These are phyloP conservation scores for Candida maris DNA, from an alignment of 805 yeast species.

Conservation along the genomic window DNA sequence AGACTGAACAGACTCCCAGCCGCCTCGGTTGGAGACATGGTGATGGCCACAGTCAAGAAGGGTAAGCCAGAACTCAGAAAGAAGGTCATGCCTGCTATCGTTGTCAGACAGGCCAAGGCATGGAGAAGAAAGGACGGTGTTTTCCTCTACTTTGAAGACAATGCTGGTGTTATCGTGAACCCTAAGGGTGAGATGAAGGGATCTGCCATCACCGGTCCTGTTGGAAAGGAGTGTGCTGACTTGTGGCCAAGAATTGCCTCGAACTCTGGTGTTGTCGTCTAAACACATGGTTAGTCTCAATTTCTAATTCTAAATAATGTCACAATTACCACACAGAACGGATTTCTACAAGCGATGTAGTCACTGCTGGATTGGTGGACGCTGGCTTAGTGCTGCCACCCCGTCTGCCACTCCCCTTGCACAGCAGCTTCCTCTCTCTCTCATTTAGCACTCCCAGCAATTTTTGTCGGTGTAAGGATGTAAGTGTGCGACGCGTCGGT, in stretches of 20 bases:
- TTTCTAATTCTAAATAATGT: slow-evolving; percentile 24
- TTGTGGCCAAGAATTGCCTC: slow-evolving; percentile 99
- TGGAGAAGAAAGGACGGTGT: slow-evolving; percentile 99
- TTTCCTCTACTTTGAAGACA: slow-evolving; percentile 99
- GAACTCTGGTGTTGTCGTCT: slow-evolving; percentile 99
- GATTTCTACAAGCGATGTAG: slow-evolving; percentile 2
- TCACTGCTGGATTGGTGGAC: no score
- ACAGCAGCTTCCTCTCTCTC: no score
- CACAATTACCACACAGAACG: slow-evolving; percentile 18
- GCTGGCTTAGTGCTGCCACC: no score
- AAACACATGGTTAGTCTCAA: slow-evolving; percentile 33
- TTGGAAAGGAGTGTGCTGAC: slow-evolving; percentile 99
- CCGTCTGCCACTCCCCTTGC: no score
- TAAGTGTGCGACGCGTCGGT: no score
- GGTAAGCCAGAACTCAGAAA: slow-evolving; percentile 99
- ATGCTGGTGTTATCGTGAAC: slow-evolving; percentile 99
- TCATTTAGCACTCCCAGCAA: no score
- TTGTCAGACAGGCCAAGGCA: slow-evolving; percentile 98
- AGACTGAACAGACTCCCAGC: slow-evolving; percentile 99
- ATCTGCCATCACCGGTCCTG: slow-evolving; percentile 99
- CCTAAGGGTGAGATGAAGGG: slow-evolving; percentile 99
- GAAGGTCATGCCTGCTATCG: slow-evolving; percentile 99
- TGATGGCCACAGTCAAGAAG: slow-evolving; percentile 99
- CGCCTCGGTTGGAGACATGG: slow-evolving; percentile 99
- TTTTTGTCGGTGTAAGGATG: no score